Base-by-base conservation (phyloP, 345 rosid species). In the Punica granatum region DNA sequence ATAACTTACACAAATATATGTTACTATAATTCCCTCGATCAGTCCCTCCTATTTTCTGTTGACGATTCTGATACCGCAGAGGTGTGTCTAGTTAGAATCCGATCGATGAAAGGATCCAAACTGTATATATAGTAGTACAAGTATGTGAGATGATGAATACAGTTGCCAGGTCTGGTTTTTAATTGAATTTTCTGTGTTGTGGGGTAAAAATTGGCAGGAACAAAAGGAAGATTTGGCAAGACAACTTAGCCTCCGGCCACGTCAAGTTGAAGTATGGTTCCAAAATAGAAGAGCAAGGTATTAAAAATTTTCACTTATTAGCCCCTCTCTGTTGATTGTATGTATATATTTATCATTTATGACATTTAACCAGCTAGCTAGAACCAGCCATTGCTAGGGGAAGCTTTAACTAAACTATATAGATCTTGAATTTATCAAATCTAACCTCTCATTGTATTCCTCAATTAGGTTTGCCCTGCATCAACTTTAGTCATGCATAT, bases 231-330 rank as follows among this genome's bases (percentile, higher is more conserved):
- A 65, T 56, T 31, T 71, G 69, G 74, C 74, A 11, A 58, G 35
- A 13, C 69, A 28, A 13, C 53, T 71, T n/a, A 71, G 49, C 48
- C 74, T 71, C 23, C 69, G 74, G 34, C 74, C 69, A 5, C 64
- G 69, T 33, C 74, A 65, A 71, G 70, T 71, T 58, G 74, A 71
- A 59, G 74, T 71, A n/a, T 71, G 74, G 74, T 71, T 71, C 64
- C 74, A 71, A 59, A 71, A 71, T 23, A 58, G 74, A 41, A 71
- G 70, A 56, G 74, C 70, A 49, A 71, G 74, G 74, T 71, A 26
- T 16, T 37, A 4, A 37, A 37, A 37, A 4, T 37, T 37, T 37
- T 37, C 34, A 44, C 23, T 11, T n/a, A 53, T 53, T 53, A 53
- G 28, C 31, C 30, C 31, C 18, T n/a, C 21, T n/a, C n/a, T n/a